Base-by-base conservation (phyloP, 2,329 filamentous ascomycete genomes). In the Dactylonectria macrodidyma region DNA sequence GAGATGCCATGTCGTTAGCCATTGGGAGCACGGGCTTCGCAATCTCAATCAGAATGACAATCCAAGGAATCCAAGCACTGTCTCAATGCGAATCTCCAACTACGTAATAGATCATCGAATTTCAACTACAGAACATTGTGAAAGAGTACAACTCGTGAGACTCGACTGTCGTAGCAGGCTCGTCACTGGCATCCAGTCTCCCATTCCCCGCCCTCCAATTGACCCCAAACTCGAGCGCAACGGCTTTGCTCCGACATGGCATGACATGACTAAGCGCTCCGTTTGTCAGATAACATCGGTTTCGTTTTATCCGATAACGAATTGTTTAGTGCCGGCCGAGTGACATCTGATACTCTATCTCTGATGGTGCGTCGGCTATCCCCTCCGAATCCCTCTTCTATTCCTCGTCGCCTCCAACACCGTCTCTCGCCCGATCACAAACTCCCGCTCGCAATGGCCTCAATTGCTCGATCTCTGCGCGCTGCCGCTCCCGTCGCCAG, bases 391-490 rank as follows among this genome's bases (percentile, higher is more conserved):
- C 46, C 34, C 34, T 33, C 34, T 66, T 24, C 48, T 33, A 5
- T 30, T 66, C 24, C 36, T 66, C 36, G 63, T 55, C 59, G 57
- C 51, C 41, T 9, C 51, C 30, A 57, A 24, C 50, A 26, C 57
- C 26, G 12, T 38, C 26, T 48, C 11, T 34, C 36, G 36, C 33
- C 41, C 41, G 41, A 44, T 19, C 41, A 44, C 22, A 59, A 7
- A 51, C 41, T 59, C 47, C 47, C 66, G 66, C 33, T 66, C 77
- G 81, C 77, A 81, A 90, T 90, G 88, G 88, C 89, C 73, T 90
- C 89, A 82, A 87, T 91, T 82, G 85, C 86, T 77, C 85, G 88
- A 75, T 86, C 85, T 78, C 79, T 89, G 71, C 83, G 85, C 80
- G 82, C 82, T 71, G 83, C 84, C 69, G 83, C 86, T 71, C 85